These are phyloP conservation scores for Adansonia grandidieri DNA, from an alignment of 441 rosid species.

Conservation along the genomic window DNA sequence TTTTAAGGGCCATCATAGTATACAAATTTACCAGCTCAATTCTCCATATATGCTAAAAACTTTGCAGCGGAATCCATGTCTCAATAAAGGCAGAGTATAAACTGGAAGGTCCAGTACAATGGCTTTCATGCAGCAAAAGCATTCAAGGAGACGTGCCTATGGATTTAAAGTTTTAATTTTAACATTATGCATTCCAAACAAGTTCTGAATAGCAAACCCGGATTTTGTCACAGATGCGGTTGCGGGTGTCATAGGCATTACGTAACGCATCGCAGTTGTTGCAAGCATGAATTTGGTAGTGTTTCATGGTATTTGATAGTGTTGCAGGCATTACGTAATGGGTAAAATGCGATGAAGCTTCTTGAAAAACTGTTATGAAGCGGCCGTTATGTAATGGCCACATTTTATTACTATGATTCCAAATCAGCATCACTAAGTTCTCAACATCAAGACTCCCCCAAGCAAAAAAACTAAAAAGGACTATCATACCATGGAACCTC, in stretches of 20 bases:
- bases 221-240: too few species aligned
- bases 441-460: background rate
- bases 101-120: conserved; percentile 7
- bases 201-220: too few species aligned
- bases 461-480: background rate
- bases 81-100: background rate
- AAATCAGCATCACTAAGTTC: background rate
- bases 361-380: too few species aligned
- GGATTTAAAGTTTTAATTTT: background rate
- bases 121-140: background rate
- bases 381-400: too few species aligned
- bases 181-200: too few species aligned
- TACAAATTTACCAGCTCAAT: background rate
- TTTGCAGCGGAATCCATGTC: background rate
- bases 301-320: too few species aligned
- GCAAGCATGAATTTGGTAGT: too few species aligned
- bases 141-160: background rate
- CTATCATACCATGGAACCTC: background rate
- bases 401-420: background rate
- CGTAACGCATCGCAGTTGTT: too few species aligned
- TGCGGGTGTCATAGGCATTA: too few species aligned
- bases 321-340: too few species aligned
- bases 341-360: too few species aligned
- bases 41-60: conserved; percentile 10
- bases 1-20: background rate